phyloP scores from a whole-genome alignment of 2,329 filamentous ascomycete genomes.

The Ophiostoma tasmaniense region DNA sequence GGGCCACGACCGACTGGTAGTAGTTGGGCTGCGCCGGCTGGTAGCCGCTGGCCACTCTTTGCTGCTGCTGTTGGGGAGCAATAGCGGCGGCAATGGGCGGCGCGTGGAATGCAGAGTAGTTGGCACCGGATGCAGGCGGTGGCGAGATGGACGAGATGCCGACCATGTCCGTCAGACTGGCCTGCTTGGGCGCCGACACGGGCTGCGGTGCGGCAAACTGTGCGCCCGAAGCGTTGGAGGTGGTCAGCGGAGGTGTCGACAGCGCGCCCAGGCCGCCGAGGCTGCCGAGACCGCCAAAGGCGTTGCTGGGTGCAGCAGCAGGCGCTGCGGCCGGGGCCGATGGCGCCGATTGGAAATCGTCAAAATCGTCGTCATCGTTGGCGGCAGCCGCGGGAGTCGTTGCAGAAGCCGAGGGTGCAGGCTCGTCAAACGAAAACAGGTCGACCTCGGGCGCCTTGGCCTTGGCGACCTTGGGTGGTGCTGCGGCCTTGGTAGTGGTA shows the following conservation, averaged over 20 bases:
- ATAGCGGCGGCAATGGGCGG: conserved; percentile 30
- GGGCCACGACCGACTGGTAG: conserved; percentile 64
- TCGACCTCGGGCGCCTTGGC: conserved; percentile 86
- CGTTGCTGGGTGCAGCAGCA: conserved; percentile 3
- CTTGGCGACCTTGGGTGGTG: conserved; percentile 64
- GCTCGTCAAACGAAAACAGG: conserved; percentile 85
- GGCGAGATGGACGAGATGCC: conserved; percentile 76
- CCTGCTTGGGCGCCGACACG: conserved; percentile 71
- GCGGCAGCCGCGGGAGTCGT: conserved; percentile 41
- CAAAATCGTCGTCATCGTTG: conserved; percentile 85
- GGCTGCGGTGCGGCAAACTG: conserved; percentile 79
- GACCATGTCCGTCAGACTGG: conserved; percentile 71
- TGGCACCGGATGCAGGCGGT: conserved; percentile 49
- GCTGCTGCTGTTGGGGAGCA: conserved; percentile 29
- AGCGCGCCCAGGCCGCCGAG: conserved; percentile 37
- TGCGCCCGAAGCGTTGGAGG: conserved; percentile 47
- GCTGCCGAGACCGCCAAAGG: conserved; percentile 35
- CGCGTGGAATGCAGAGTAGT: conserved; percentile 55
- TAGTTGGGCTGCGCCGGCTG: conserved; percentile 85
- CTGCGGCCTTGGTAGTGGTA: conserved; percentile 31
- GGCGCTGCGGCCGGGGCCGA: conserved; percentile 34
- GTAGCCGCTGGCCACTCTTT: conserved; percentile 46
- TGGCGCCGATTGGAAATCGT: conserved; percentile 92
- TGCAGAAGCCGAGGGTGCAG: conserved; percentile 34
- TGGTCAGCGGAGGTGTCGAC: conserved; percentile 37